Evolutionary conservation across 2,329 filamentous ascomycete genomes (phyloP).

Genomic region (Colletotrichum liriopes): DNA sequence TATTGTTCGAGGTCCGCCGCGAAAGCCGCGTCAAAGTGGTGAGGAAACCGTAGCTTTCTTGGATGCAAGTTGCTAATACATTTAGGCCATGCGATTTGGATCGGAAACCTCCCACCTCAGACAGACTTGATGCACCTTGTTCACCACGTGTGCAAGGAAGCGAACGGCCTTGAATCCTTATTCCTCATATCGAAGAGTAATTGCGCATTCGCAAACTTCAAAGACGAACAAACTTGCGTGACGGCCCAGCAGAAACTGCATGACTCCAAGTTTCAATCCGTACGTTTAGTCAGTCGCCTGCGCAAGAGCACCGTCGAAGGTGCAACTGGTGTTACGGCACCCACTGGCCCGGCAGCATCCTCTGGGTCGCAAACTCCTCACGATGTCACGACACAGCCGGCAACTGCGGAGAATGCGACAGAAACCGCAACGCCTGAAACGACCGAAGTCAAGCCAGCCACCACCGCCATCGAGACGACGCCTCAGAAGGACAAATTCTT

Average conservation of each 20-base stretch:
- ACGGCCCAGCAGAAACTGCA: constrained; percentile 88
- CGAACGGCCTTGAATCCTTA: constrained; percentile 85
- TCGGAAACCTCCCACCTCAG: constrained; percentile 91
- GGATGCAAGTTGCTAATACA: constrained; percentile 43
- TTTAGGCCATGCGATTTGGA: constrained; percentile 90
- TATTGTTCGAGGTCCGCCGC: constrained; percentile 67
- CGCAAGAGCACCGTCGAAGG: constrained; percentile 71
- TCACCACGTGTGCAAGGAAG: constrained; percentile 88
- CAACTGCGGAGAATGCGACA: background rate
- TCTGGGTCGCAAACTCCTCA: constrained; percentile 35
- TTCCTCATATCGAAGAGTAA: constrained; percentile 98
- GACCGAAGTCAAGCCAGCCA: constrained; percentile 2
- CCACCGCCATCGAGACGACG: constrained; percentile 39
- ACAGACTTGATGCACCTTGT: constrained; percentile 89
- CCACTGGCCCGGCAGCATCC: constrained; percentile 68
- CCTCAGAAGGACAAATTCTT: constrained; percentile 83
- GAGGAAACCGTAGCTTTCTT: constrained; percentile 39
- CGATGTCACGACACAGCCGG: constrained; percentile 11
- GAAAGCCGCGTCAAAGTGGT: constrained; percentile 75
- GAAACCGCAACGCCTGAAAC: constrained; percentile 18
- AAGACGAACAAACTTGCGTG: constrained; percentile 81
- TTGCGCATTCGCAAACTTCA: constrained; percentile 97
- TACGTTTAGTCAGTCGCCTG: constrained; percentile 87
- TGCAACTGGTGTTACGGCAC: constrained; percentile 63
- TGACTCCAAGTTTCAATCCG: constrained; percentile 90